A percentile compares a stretch with the other conserved stretches of the same genome.
Conservation (phyloP, 352 stramenopile species). For the Phytophthora boehmeriae region DNA sequence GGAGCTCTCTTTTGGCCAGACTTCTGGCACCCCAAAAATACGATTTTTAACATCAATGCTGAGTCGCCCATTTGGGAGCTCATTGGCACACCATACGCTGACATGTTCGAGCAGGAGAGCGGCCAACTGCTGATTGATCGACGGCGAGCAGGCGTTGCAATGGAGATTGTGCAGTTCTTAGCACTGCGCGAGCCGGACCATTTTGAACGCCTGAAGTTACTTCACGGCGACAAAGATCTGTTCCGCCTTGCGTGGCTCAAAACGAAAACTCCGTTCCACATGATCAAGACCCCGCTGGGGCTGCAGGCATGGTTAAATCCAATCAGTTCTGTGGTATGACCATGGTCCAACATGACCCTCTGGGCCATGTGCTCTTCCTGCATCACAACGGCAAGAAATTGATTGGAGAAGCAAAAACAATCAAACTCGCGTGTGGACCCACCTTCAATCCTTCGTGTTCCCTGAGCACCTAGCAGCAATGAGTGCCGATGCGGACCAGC, state of each 20-base stretch:
- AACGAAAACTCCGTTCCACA: conserved; percentile 46
- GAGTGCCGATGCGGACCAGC: conserved; percentile 3
- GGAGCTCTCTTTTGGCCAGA: conserved; percentile 72
- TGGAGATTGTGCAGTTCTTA: conserved; percentile 48
- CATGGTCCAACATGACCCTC: conserved; percentile 51
- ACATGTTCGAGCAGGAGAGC: conserved; percentile 75
- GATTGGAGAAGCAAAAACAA: conserved; percentile 15
- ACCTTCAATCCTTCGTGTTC: conserved; percentile 33
- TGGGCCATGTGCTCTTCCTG: conserved; percentile 46
- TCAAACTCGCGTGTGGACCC: conserved; percentile 27
- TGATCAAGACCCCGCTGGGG: conserved; percentile 46
- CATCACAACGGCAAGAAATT: conserved; percentile 56
- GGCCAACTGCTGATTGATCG: conserved; percentile 59
- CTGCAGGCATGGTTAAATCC: conserved; percentile 38
- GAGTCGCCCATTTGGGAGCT: conserved; percentile 60
- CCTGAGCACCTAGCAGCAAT: conserved; percentile 12
- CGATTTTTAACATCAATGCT: conserved; percentile 65
- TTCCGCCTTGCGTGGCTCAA: conserved; percentile 65
- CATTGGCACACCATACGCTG: conserved; percentile 39
- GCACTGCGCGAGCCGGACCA: conserved; percentile 33
- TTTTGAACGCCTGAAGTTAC: conserved; percentile 41
- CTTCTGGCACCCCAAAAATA: conserved; percentile 62
- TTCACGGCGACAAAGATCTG: conserved; percentile 60
- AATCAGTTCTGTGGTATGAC: conserved; percentile 56
- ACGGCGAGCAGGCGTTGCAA: conserved; percentile 24